phyloP scores from a whole-genome alignment of 1,139 yeast species.

The Kurtzmaniella quercitrusa region DNA sequence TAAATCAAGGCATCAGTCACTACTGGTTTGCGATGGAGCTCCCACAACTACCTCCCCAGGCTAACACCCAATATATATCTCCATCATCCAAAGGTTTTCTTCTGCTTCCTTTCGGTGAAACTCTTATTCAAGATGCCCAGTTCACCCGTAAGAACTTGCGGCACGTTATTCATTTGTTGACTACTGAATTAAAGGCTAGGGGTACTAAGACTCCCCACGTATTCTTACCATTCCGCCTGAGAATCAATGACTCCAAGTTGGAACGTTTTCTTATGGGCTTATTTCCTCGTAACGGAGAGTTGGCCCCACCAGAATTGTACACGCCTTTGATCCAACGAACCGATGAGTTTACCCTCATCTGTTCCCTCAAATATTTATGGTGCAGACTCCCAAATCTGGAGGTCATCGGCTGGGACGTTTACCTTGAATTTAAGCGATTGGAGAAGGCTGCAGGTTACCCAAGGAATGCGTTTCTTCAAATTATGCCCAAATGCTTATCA shows the following conservation, averaged over 20 bases:
- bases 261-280: slow-evolving; percentile 48
- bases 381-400: slow-evolving; percentile 77
- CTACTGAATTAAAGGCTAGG: slow-evolving; percentile 57
- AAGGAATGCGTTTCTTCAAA: slow-evolving; percentile 67
- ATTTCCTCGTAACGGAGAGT: slow-evolving; percentile 49
- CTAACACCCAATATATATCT: slow-evolving; percentile 9
- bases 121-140: slow-evolving; percentile 27
- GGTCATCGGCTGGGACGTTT: slow-evolving; percentile 83
- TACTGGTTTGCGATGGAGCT: slow-evolving; percentile 17
- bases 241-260: slow-evolving; percentile 54
- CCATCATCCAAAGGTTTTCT: not conserved
- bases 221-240: slow-evolving; percentile 66
- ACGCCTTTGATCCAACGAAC: slow-evolving; percentile 37
- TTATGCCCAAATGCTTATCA: slow-evolving; percentile 79
- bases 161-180: slow-evolving; percentile 60
- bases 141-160: slow-evolving; percentile 63
- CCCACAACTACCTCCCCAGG: slow-evolving; percentile 21
- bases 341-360: slow-evolving; percentile 66
- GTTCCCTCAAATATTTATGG: slow-evolving; percentile 82
- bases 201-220: slow-evolving; percentile 61
- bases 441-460: slow-evolving; percentile 67
- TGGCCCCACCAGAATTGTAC: slow-evolving; percentile 30
- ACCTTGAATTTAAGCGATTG: slow-evolving; percentile 60
- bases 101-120: slow-evolving; percentile 4
- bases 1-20: not conserved